These are phyloP conservation scores for Metarhizium album DNA, from an alignment of 2,329 filamentous ascomycete species.

Conservation along the genomic window DNA sequence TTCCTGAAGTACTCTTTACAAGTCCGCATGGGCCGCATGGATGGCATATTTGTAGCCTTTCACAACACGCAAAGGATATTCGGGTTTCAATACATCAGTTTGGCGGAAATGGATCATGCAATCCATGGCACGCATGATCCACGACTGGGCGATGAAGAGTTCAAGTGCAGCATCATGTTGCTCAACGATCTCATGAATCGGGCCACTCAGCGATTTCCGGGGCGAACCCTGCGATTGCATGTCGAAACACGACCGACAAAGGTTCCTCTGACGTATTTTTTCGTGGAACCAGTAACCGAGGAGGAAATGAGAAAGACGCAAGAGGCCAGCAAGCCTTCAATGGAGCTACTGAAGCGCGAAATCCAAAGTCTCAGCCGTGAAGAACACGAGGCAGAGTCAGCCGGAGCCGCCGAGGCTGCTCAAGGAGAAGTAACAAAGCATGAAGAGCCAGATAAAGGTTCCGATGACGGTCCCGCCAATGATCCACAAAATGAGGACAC, in stretches of 20 bases:
- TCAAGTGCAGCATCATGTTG: slow-evolving; percentile 67
- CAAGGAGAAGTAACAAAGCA: slow-evolving; percentile 10
- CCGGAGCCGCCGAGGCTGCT: slow-evolving; percentile 9
- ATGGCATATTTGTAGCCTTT: slow-evolving; percentile 93
- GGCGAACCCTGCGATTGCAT: slow-evolving; percentile 65
- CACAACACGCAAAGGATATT: slow-evolving; percentile 95
- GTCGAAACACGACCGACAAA: slow-evolving; percentile 61
- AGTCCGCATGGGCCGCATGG: slow-evolving; percentile 95
- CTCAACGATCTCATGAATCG: slow-evolving; percentile 70
- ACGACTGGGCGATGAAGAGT: slow-evolving; percentile 69
- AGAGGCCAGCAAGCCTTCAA: slow-evolving; percentile 47
- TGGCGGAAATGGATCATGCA: slow-evolving; percentile 79
- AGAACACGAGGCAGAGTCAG: slow-evolving; percentile 16
- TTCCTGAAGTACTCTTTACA: slow-evolving; percentile 96
- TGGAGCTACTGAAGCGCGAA: slow-evolving; percentile 57
- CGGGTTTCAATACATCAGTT: slow-evolving; percentile 87
- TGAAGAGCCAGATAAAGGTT: slow-evolving; percentile 14
- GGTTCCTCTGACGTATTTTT: slow-evolving; percentile 71
- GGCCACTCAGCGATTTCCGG: slow-evolving; percentile 64
- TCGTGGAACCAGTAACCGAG: slow-evolving; percentile 72
- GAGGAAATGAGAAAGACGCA: slow-evolving; percentile 68
- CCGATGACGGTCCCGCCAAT: slow-evolving; percentile 10
- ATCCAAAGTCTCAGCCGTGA: slow-evolving; percentile 40
- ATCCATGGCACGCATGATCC: slow-evolving; percentile 68
- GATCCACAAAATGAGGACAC: slow-evolving; percentile 24